A percentile compares a stretch with the other conserved stretches of the same genome.
Conservation (phyloP, 768 basidiomycete species). For the Austroboletus eburneus region DNA sequence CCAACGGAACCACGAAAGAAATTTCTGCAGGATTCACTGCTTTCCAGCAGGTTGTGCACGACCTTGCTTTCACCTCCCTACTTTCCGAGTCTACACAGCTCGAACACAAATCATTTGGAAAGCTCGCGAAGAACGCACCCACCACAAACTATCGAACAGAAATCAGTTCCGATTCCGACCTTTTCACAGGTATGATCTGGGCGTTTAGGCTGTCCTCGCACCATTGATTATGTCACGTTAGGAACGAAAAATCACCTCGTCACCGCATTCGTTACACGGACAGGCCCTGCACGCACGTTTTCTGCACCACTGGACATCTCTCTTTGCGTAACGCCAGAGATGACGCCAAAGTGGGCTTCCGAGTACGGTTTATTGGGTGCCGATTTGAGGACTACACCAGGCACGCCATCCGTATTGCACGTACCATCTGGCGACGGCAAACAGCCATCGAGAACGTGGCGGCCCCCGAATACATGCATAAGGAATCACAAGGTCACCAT, state of each 20-base stretch:
- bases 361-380: neutral
- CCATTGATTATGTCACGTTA: neutral
- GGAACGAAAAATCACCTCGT: neutral
- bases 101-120: too few species aligned
- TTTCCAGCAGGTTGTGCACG: too few species aligned
- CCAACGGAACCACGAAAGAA: slow-evolving; percentile 13
- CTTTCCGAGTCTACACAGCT: too few species aligned
- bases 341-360: slow-evolving; percentile 7
- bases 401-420: neutral
- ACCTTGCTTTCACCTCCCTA: too few species aligned
- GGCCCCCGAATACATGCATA: neutral
- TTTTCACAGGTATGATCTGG: neutral
- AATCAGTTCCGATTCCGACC: neutral
- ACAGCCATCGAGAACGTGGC: neutral
- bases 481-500: neutral
- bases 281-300: slow-evolving; percentile 9
- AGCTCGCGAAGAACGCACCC: neutral
- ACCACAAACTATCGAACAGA: slow-evolving; percentile 2
- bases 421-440: neutral
- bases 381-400: neutral
- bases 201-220: neutral
- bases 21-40: slow-evolving; percentile 15
- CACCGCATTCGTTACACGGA: slow-evolving; percentile 8
- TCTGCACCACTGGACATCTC: neutral
- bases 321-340: neutral